Base-by-base conservation (phyloP, 2,329 filamentous ascomycete species). In the Aspergillus nomiae region DNA sequence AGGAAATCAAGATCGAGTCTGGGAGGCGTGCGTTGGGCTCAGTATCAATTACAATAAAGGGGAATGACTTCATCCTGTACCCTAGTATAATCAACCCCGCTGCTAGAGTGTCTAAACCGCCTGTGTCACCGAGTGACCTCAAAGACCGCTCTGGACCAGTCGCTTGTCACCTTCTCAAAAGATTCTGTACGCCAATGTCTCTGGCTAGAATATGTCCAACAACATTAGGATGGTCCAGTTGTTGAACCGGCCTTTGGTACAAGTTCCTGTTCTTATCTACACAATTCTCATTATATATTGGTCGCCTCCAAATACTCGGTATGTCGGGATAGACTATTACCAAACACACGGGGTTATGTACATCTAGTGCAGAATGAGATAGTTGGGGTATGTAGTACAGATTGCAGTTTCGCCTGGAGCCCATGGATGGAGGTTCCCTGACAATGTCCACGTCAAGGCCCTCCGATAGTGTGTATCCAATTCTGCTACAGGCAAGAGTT, bases 361-460 rank as follows among this genome's bases (percentile, higher is more conserved):
- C 2, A 46, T 46, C 7, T 11, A 12, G 10, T 46, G 21, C n/a
- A 26, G 4, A 46, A 26, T 46, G 41, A 46, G 21, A 26, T 5
- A 12, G 11, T 26, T 24, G 21, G 21, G 1, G 21, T 46, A 46
- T 26, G 43, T 12, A 24, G 11, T 7, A 4, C 43, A 14, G n/a
- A 7, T 12, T 12, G 21, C 51, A 59, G 14, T 68, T 71, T 30
- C 32, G 56, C 6, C 59, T 69, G 30, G 65, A 71, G n/a, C 68
- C 50, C 26, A 63, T 72, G 34, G 58, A 69, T 26, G 67, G 67
- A 6, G 65, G 70, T 1, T 32, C 4, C 64, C 66, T 4, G 66
- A 71, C 7, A 36, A 66, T 3, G 56, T 69, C 10, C 60, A 61
- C 26, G 50, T 63, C 3, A 69, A 67, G 46, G 56, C 65, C 0